These are phyloP conservation scores for Arthonia radiata DNA, from an alignment of 495 filamentous ascomycete species.

Conservation along the genomic window DNA sequence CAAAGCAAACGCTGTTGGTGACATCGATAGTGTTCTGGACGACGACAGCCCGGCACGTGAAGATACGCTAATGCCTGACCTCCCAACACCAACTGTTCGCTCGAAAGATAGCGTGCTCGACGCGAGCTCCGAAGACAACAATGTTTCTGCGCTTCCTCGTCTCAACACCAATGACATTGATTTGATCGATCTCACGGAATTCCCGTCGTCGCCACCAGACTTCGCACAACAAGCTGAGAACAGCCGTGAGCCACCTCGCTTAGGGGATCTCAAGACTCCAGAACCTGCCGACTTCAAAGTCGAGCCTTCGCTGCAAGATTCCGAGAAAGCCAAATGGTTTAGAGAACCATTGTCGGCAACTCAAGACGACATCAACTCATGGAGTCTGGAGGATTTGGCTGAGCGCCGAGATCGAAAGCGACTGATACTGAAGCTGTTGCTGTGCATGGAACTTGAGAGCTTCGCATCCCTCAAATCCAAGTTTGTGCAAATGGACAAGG, in stretches of 20 bases:
- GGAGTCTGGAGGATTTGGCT: slow-evolving; percentile 7
- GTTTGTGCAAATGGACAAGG: background rate
- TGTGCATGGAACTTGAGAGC: slow-evolving; percentile 1
- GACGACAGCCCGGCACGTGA: too few species aligned
- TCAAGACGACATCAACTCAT: slow-evolving; percentile 5
- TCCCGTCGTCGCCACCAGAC: slow-evolving; percentile 1
- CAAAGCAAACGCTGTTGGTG: too few species aligned
- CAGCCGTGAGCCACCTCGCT: background rate
- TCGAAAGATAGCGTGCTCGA: too few species aligned
- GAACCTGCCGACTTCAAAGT: background rate
- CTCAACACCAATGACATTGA: too few species aligned
- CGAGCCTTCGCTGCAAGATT: too few species aligned
- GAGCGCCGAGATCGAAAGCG: slow-evolving; percentile 7
- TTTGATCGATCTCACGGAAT: slow-evolving; percentile 4
- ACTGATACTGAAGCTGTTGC: slow-evolving; percentile 11
- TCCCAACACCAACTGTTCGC: too few species aligned
- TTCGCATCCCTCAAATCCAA: background rate
- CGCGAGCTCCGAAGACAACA: too few species aligned
- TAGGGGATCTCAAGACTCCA: background rate
- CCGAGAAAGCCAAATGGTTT: too few species aligned
- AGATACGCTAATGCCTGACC: too few species aligned
- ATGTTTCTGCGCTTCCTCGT: too few species aligned
- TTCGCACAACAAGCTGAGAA: background rate
- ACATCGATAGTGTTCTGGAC: too few species aligned
- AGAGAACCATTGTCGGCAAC: slow-evolving; percentile 1